Base-by-base conservation (phyloP, 2,329 filamentous ascomycete species). In the Aspergillus vadensis region DNA sequence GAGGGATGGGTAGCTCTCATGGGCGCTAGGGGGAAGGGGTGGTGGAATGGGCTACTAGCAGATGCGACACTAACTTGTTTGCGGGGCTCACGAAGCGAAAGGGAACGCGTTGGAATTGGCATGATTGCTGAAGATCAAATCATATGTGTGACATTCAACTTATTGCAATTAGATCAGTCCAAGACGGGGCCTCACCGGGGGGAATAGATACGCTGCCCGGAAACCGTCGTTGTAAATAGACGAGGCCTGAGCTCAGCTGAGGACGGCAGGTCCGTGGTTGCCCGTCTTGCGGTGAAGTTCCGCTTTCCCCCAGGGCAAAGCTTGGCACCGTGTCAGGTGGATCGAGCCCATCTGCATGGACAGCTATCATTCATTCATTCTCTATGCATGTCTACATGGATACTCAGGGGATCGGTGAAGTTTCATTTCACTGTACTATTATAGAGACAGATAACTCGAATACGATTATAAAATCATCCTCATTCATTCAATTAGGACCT, bases 61-160 rank as follows among this genome's bases (percentile, higher is more conserved):
- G 55, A 55, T 63, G 61, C 62, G 59, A 57, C 51, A 68, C 70
- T 70, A 44, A 70, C 73, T 62, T 72, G 68, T 63, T 71, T 70
- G 61, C 69, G 70, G 44, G 73, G 70, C 36, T 76, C 75, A 39
- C 74, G 73, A 49, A 74, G 64, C 19, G 74, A 76, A 53, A 65
- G 59, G 14, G 74, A 75, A 23, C 75, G 74, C 32, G 74, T 77
- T 17, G 76, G 76, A 44, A 77, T 76, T 49, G 76, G 74, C 76
- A 78, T 78, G 54, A n/a, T 69, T 50, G 30, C 54, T 43, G n/a
- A 30, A 32, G 27, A 25, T 30, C 36, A 57, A 15, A 27, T 12
- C 49, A 44, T 51, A 41, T 51, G 47, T 15, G 19, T 32, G 38
- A 36, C 12, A 43, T 27, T 43, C 25, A 15, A 36, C 44, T 14